phyloP scores from a whole-genome alignment of 169 alveolate species.

The Eimeria tenella region DNA sequence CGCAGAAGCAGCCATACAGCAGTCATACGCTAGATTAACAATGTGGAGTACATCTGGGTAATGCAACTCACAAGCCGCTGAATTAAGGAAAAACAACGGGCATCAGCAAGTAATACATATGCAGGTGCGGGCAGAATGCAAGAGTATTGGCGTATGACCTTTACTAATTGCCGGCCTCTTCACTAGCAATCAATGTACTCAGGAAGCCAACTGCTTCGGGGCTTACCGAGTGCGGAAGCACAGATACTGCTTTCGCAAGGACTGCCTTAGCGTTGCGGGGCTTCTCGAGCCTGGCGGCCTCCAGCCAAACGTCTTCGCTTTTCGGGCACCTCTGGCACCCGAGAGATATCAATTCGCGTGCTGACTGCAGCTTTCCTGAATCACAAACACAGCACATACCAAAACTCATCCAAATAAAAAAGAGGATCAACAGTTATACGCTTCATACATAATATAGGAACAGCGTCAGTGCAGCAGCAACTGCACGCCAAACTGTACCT shows the following conservation, averaged over 20 bases:
- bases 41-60: background rate
- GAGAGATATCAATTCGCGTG: slow-evolving; percentile 96
- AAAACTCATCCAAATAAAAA: background rate
- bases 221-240: slow-evolving; percentile 89
- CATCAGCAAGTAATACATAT: background rate
- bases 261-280: slow-evolving; percentile 96
- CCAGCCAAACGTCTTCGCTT: slow-evolving; percentile 99
- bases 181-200: too few species aligned
- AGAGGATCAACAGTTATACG: background rate
- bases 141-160: too few species aligned
- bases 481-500: slow-evolving; percentile 77
- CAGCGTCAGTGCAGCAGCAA: background rate
- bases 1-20: background rate
- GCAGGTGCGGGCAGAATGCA: background rate
- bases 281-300: slow-evolving; percentile 98
- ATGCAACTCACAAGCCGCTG: too few species aligned
- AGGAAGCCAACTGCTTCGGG: background rate
- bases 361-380: slow-evolving; percentile 93
- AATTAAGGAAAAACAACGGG: background rate
- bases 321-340: slow-evolving; percentile 98
- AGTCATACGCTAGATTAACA: background rate
- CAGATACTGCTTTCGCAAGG: slow-evolving; percentile 89
- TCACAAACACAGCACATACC: background rate
- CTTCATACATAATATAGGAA: background rate
- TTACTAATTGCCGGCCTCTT: too few species aligned